Evolutionary conservation across 139 green algal species (phyloP).

Genomic region (Bryopsis sp.): DNA sequence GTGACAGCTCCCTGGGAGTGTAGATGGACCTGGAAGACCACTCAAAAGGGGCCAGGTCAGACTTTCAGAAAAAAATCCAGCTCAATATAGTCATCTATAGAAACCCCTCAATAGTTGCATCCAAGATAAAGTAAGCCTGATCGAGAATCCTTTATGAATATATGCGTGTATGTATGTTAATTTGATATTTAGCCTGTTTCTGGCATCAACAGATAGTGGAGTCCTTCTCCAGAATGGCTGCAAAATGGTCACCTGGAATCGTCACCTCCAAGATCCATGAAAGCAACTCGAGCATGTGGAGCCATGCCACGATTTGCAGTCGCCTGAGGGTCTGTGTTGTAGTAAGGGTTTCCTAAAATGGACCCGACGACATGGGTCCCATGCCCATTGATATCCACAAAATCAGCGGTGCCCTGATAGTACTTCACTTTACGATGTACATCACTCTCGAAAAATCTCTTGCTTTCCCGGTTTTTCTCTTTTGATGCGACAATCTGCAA

Average conservation of each 20-base stretch:
- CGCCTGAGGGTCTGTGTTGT: not conserved
- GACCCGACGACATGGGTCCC: conserved; percentile 81
- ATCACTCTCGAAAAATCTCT: conserved; percentile 42
- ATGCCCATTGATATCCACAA: conserved; percentile 68
- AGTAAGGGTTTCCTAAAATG: conserved; percentile 38
- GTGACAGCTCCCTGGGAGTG: conserved; percentile 41
- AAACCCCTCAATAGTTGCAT: too few species aligned
- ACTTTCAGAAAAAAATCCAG: too few species aligned
- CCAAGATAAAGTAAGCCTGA: too few species aligned
- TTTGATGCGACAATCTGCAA: too few species aligned
- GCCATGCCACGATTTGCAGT: conserved; percentile 53
- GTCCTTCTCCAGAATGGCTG: too few species aligned
- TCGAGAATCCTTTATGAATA: too few species aligned
- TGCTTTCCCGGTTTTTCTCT: too few species aligned
- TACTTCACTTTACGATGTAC: conserved; percentile 72
- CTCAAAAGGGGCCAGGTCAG: too few species aligned
- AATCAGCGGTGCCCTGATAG: conserved; percentile 36
- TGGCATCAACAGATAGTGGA: too few species aligned
- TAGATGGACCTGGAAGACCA: conserved; percentile 8
- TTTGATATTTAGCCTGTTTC: conserved; percentile 12
- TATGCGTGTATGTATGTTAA: not conserved
- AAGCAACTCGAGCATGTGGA: conserved; percentile 62
- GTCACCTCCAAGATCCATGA: conserved; percentile 63
- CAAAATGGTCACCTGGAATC: too few species aligned
- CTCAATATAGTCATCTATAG: too few species aligned